phyloP scores from a whole-genome alignment of 208 protist genomes.

The Wallacemonas rigidus region DNA sequence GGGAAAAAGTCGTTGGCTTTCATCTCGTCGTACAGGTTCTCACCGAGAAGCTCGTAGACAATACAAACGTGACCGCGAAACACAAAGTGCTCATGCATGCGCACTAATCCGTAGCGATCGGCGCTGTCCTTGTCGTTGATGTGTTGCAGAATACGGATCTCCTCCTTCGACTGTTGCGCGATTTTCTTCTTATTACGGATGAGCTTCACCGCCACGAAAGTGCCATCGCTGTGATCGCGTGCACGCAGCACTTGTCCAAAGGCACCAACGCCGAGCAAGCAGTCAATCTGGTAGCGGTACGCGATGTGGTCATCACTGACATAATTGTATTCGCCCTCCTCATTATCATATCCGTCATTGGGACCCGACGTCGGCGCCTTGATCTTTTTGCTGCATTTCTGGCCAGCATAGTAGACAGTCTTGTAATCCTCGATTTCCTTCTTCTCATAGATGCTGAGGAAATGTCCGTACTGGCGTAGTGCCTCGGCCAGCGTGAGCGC shows the following conservation, averaged over 20 bases:
- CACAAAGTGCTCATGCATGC: slow-evolving; percentile 70
- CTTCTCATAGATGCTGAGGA: slow-evolving; percentile 67
- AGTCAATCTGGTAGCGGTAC: slow-evolving; percentile 90
- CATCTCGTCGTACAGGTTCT: slow-evolving; percentile 80
- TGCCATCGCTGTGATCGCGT: slow-evolving; percentile 49
- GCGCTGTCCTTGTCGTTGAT: slow-evolving; percentile 61
- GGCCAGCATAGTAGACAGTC: slow-evolving; percentile 64
- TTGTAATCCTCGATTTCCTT: slow-evolving; percentile 59
- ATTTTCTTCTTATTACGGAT: slow-evolving; percentile 74
- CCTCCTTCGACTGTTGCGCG: slow-evolving; percentile 67
- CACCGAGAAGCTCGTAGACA: slow-evolving; percentile 70
- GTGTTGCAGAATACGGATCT: slow-evolving; percentile 81
- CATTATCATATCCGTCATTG: slow-evolving; percentile 94
- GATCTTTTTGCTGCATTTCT: slow-evolving; percentile 69
- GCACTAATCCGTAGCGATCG: slow-evolving; percentile 68
- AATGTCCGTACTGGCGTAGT: slow-evolving; percentile 25
- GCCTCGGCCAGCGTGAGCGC: slow-evolving; percentile 17
- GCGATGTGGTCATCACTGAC: slow-evolving; percentile 91
- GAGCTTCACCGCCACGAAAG: slow-evolving; percentile 79
- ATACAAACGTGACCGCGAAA: slow-evolving; percentile 82
- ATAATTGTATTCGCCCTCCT: slow-evolving; percentile 91
- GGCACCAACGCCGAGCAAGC: slow-evolving; percentile 72
- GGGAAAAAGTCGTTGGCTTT: slow-evolving; percentile 75
- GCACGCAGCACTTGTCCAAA: slow-evolving; percentile 90
- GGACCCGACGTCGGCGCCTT: slow-evolving; percentile 38